Evolutionary conservation across 345 rosid species (phyloP), one percentile per base, ranked within the genome.

Genomic region (Mercurialis annua): DNA sequence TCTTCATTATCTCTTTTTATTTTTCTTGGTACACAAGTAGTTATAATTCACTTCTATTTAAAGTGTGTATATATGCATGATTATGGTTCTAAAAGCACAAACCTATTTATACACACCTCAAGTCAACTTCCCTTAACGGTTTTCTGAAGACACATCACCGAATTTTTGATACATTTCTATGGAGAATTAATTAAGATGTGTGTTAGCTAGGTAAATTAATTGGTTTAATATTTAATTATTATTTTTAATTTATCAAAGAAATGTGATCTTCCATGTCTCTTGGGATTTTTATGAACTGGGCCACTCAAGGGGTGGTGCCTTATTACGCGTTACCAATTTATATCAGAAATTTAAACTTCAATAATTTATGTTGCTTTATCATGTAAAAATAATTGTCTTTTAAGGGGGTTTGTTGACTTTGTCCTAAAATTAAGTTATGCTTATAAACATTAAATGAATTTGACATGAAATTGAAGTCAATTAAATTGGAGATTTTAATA

Each of bases 211-310:
- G 20, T 15, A 33, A 34, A 58, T 40, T 40, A 7, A 34, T 58
- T 18, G 6, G 51, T 49, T 43, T 20, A 42, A 1, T 17, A 49
- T n/a, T 49, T 29, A 14, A 27, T 14, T 29, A 55, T 14, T 29
- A 55, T 15, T 59, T 3, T n/a, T n/a, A n/a, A n/a, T n/a, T 71
- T 73, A 77, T 87, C 71, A 81, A 73, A 80, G 27, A n/a, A 5
- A 75, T 55, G 89, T 80, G 92, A 91, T 83, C 76, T 74, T 81
- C 96, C 96, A 70, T 88, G 93, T 89, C 86, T 77, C 70, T 36
- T 68, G 92, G 90, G 91, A 89, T 91, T 73, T 40, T 90, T 66
- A 76, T 75, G 51, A 66, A 81, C 66, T 82, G 76, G 68, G 80
- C 76, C 84, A 33, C 70, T 40, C 68, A 26, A 29, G 24, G 26